Base-by-base conservation (phyloP, 352 stramenopile genomes). In the Pilasporangium apinafurcum region DNA sequence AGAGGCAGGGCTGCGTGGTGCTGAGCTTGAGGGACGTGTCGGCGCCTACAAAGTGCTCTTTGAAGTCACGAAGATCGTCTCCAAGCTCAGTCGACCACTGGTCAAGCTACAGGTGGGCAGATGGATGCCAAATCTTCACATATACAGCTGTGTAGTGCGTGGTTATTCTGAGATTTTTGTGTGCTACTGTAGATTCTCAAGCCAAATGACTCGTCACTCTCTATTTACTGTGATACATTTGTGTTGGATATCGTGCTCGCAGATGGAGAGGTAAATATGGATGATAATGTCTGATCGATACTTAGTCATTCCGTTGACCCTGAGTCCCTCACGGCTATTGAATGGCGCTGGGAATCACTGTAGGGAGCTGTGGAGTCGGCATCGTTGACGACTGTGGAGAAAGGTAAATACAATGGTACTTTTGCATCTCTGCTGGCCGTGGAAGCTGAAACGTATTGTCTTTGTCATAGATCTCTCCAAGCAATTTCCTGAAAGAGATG, bases 41-140 rank as follows among this genome's bases (percentile, higher is more conserved):
- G 79, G 82, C 20, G 74, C 79, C 18, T 94, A 94, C 71, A 86
- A 87, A 45, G 68, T 94, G 61, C 86, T 94, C 67, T 94, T 94
- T 38, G 82, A 94, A 45, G 82, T 94, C 22, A 92, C 82, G 36
- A 90, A 89, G 60, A 92, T 94, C 49, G 74, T 83, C 26, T 86
- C 77, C 33, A 85, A 79, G 26, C 66, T 94, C 43, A 94, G 82
- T 44, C 79, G 82, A 2, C 82, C 82, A 35, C 66, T 90, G 8
- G 82, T 94, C 17, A 89, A 91, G 63, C 59, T 94, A 30, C 74
- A 71, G 36, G 60, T 67, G 26, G 14, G 33, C 8, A 10, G 5
- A 10, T 18, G 1, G 9, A 13, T 10, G 16, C 24, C 12, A 21
- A 35, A 35, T 16, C 9, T 24, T 45, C 35, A 14, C n/a, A 29